Evolutionary conservation across 169 alveolate species (phyloP), one percentile per base, ranked within the genome.

Genomic region (Plasmodium berghei): DNA sequence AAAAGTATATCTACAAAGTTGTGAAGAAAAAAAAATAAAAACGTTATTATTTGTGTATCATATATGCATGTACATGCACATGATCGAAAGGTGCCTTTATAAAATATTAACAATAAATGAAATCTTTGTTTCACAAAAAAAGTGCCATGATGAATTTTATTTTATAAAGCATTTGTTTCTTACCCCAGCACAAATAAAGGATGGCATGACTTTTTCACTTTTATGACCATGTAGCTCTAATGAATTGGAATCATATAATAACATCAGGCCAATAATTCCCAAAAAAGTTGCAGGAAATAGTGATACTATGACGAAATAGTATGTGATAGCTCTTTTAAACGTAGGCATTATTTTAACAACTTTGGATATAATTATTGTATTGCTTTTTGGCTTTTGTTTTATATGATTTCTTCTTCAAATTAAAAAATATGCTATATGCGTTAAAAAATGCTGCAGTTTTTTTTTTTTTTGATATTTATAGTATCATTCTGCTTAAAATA

Each of bases 101-200:
- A 52, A 4, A 34, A 34, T 34, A 34, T 34, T 1, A 34, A 34
- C 42, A 34, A 34, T 34, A 34, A 0, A 34, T 34, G 59, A 52
- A 14, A 52, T 52, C 9, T 3, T 3, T 52, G 20, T 8, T 49
- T 3, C 59, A 1, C 18, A 1, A 10, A 49, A 10, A 49, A 10
- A 49, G 5, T 10, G 24, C 1, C 59, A 16, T 52, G 22, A 14
- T 9, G 59, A 12, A 52, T 16, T 9, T 8, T 0, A 12, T 14
- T 52, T 52, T 52, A 14, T 16, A 14, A 12, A 52, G 5, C 24
- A 59, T 54, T 74, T 55, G n/a, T 20, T n/a, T 40, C 89, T 75
- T 75, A 75, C 89, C 75, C 89, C 89, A 26, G 89, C 89, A 22
- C 89, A 62, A 75, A 75, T 75, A 54, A 75, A 75, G 6, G 89